Evolutionary conservation across 2,329 filamentous ascomycete genomes (phyloP).

Genomic region (Colletotrichum abscissum): DNA sequence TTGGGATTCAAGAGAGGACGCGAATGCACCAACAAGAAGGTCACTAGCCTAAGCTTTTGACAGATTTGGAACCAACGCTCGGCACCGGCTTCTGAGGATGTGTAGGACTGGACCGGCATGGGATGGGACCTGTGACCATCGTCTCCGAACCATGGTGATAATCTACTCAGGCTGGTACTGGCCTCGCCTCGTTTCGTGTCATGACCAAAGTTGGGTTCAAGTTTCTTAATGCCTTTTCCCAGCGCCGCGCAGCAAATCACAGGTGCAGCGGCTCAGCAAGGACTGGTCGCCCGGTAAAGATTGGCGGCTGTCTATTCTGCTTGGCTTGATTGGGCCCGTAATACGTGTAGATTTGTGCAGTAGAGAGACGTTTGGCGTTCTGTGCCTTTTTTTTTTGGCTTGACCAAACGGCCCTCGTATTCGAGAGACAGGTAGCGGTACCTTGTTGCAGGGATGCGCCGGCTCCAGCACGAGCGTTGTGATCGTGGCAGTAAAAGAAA

Average conservation of each 20-base stretch:
- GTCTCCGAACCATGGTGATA: not conserved
- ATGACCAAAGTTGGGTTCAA: not conserved
- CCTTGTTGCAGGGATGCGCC: constrained; percentile 33
- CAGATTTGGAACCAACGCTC: not conserved
- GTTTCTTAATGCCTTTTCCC: not conserved
- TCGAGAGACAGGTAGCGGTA: constrained; percentile 32
- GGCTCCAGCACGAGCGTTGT: constrained; percentile 22
- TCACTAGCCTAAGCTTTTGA: constrained; percentile 4
- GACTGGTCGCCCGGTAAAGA: not conserved
- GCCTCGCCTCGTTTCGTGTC: constrained; percentile 4
- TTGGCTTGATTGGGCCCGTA: not conserved
- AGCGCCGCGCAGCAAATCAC: constrained; percentile 7
- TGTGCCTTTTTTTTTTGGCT: not conserved
- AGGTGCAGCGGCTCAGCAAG: constrained; percentile 10
- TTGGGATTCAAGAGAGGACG: not conserved
- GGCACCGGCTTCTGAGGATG: not conserved
- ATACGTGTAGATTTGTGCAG: not conserved
- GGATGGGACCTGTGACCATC: not conserved
- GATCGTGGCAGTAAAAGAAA: constrained; percentile 19
- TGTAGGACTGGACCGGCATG: not conserved
- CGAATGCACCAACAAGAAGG: constrained; percentile 4
- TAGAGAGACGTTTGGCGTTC: not conserved
- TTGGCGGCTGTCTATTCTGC: not conserved
- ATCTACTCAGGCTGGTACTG: not conserved
- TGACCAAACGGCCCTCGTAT: constrained; percentile 36